These are phyloP conservation scores for Vickermania ingenoplastis DNA, from an alignment of 208 protist genomes.

Conservation along the genomic window DNA sequence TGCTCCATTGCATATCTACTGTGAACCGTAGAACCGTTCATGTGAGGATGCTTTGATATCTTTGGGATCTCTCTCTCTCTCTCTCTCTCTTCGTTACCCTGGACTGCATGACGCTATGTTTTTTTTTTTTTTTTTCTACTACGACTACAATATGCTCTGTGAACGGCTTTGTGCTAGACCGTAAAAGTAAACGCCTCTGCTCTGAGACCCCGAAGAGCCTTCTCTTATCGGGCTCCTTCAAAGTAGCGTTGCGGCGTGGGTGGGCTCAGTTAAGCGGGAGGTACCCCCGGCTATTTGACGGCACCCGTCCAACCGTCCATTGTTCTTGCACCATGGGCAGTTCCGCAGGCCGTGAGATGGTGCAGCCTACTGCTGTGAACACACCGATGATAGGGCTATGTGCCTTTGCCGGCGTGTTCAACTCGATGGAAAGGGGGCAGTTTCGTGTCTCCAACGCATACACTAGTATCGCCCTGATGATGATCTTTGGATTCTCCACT, in stretches of 20 bases:
- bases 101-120: too few relatives aligned
- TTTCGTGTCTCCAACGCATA: slow-evolving; percentile 49
- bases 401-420: slow-evolving; percentile 49
- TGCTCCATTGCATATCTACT: too few relatives aligned
- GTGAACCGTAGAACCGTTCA: too few relatives aligned
- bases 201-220: too few relatives aligned
- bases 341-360: slow-evolving; percentile 30
- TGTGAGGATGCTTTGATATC: too few relatives aligned
- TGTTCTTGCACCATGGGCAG: slow-evolving; percentile 21
- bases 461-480: slow-evolving; percentile 43
- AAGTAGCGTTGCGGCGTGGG: too few relatives aligned
- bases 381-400: slow-evolving; percentile 56
- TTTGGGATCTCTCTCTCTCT: too few relatives aligned
- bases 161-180: slow-evolving; percentile 1
- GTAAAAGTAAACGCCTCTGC: neutral
- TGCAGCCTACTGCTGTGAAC: slow-evolving; percentile 39
- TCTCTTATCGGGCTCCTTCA: too few relatives aligned
- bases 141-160: slow-evolving; percentile 4
- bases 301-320: neutral
- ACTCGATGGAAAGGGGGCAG: slow-evolving; percentile 49
- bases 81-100: too few relatives aligned
- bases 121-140: too few relatives aligned
- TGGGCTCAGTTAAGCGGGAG: too few relatives aligned
- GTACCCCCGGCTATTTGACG: neutral
- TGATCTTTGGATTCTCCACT: slow-evolving; percentile 41